These are phyloP conservation scores for Ganoderma lucidum DNA, from an alignment of 1,284 basidiomycete genomes.

Conservation along the genomic window DNA sequence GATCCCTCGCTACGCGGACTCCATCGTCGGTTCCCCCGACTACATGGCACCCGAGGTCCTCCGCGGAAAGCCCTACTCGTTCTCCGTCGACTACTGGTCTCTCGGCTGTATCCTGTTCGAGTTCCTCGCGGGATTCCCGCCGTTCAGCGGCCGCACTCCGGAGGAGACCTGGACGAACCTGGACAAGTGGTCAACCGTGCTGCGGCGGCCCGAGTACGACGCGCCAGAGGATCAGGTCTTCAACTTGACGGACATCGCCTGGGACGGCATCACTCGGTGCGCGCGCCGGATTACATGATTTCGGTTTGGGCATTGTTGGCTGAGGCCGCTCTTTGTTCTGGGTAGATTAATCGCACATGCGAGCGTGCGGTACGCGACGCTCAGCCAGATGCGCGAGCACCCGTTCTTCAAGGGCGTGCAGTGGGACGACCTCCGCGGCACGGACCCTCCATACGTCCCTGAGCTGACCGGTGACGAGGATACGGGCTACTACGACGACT, in stretches of 20 bases:
- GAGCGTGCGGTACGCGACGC: slow-evolving; percentile 79
- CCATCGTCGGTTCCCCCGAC: slow-evolving; percentile 98
- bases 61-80: slow-evolving; percentile 93
- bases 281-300: background rate
- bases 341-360: slow-evolving; percentile 74
- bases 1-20: slow-evolving; percentile 95
- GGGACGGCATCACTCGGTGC: slow-evolving; percentile 94
- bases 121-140: slow-evolving; percentile 97
- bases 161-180: slow-evolving; percentile 99
- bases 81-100: slow-evolving; percentile 98
- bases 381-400: slow-evolving; percentile 80
- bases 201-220: slow-evolving; percentile 94
- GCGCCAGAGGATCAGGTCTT: slow-evolving; percentile 97
- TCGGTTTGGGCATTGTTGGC: background rate
- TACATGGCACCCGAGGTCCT: slow-evolving; percentile 97
- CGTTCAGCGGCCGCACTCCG: slow-evolving; percentile 94
- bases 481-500: slow-evolving; percentile 99
- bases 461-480: slow-evolving; percentile 95
- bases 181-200: slow-evolving; percentile 96
- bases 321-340: background rate
- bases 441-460: slow-evolving; percentile 94
- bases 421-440: slow-evolving; percentile 83
- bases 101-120: slow-evolving; percentile 99
- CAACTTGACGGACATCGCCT: slow-evolving; percentile 93
- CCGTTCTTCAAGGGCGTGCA: slow-evolving; percentile 85